Evolutionary conservation across 352 stramenopile species (phyloP), one percentile per base, ranked within the genome.

Genomic region (Globisporangium lucens): DNA sequence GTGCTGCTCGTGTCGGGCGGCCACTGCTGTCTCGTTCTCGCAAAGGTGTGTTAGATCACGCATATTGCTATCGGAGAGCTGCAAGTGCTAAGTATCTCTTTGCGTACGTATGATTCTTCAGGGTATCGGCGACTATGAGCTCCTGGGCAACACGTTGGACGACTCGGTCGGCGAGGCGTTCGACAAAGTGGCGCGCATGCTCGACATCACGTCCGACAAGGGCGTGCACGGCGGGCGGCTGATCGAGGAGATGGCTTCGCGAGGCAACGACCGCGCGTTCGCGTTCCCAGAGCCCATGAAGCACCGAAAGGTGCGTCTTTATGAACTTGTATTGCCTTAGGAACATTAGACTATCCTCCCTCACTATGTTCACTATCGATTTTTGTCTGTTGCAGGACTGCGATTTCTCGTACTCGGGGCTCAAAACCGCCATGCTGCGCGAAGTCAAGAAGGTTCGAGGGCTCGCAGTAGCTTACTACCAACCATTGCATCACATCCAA

Each of bases 121-220:
- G 66, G 93, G 88, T 27, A 90, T 99, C 58, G 96, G 96, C 12
- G 69, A 90, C 52, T 99, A 98, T 69, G 75, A 90, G 46, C 80
- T 99, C 20, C 70, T 99, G 38, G 97, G 97, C 35, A 98, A 97
- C 53, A 99, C 98, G 1, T 75, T 99, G 2, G 98, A 99, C 66
- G 98, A 99, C 76, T 98, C 97, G 1, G 78, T 99, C 1, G 98
- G 98, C 15, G 98, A 99, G 82, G 96, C 96, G 6, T 99, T 98
- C 70, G 98, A 99, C 71, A 99, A 99, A 80, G 97, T 98, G 20
- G 98, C 97, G 10, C 86, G 97, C 38, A 92, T 99, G 74, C 77
- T 99, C 8, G 79, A 94, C 47, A 77, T 99, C 56, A 82, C 80
- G 57, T 73, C 73, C 0, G 74, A 78, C 15, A 29, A 46, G 1